Evolutionary conservation across 2,329 filamentous ascomycete species (phyloP).

Genomic region (Pestalotiopsis sp.): DNA sequence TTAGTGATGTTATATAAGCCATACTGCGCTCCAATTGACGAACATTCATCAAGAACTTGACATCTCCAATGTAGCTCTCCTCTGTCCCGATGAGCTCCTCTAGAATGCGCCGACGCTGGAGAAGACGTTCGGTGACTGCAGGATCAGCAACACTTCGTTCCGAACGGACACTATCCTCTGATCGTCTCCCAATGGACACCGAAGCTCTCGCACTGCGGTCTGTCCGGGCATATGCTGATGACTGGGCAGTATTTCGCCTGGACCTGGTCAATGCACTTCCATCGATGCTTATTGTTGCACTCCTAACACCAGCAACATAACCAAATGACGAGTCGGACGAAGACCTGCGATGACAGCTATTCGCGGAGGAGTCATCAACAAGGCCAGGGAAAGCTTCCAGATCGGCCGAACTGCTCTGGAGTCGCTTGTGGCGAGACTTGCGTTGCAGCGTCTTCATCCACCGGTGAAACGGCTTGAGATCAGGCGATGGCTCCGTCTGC

Average conservation of each 20-base stretch:
- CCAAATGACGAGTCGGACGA: slow-evolving; percentile 76
- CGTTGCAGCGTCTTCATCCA: slow-evolving; percentile 73
- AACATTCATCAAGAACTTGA: slow-evolving; percentile 86
- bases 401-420: slow-evolving; percentile 17
- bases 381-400: slow-evolving; percentile 33
- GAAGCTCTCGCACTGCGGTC: slow-evolving; percentile 65
- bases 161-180: slow-evolving; percentile 63
- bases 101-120: slow-evolving; percentile 76
- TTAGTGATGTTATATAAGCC: slow-evolving; percentile 16
- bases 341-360: slow-evolving; percentile 51
- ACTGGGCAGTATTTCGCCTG: slow-evolving; percentile 49
- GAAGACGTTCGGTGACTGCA: slow-evolving; percentile 67
- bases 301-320: slow-evolving; percentile 79
- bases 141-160: slow-evolving; percentile 63
- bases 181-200: slow-evolving; percentile 58
- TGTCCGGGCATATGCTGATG: slow-evolving; percentile 56
- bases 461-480: slow-evolving; percentile 58
- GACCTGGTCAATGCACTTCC: slow-evolving; percentile 70
- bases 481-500: slow-evolving; percentile 13
- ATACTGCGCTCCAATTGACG: slow-evolving; percentile 25
- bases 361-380: slow-evolving; percentile 23
- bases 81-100: slow-evolving; percentile 87
- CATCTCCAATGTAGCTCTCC: slow-evolving; percentile 82
- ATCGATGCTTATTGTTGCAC: slow-evolving; percentile 75
- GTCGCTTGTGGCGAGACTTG: slow-evolving; percentile 44